Base-by-base conservation (phyloP, 2,329 filamentous ascomycete species). In the Leptodontidium sp. region DNA sequence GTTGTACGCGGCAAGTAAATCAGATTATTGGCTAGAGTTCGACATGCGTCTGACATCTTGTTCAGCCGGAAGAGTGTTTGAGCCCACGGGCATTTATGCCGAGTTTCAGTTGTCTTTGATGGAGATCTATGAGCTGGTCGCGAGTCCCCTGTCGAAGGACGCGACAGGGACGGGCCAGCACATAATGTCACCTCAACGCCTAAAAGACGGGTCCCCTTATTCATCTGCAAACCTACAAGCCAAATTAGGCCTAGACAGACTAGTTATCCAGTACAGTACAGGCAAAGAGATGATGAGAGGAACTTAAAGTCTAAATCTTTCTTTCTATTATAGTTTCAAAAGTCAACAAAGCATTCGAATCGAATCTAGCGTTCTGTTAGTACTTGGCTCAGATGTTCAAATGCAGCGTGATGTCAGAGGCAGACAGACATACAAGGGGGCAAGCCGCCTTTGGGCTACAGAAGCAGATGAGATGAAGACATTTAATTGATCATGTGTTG, bases 41-140 rank as follows among this genome's bases (percentile, higher is more conserved):
- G 68, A 67, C 52, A 65, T 50, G 24, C 65, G 68, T 64, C 49
- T 68, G 63, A 67, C 68, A 72, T 72, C 53, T 68, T 73, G 64
- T 61, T 49, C 38, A 55, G 43, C 62, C 61, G 45, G 52, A 64
- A 26, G 61, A 63, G 55, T 57, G 62, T 55, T 68, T 50, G 47
- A 55, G 63, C 67, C 53, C 53, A 40, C 38, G 38, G 38, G 38
- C 38, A 65, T 63, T 67, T 58, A 65, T 57, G 50, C 47, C 47
- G 47, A 21, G 47, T 21, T 50, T 50, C 38, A 21, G 38, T 59
- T 59, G 57, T 45, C 57, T 59, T 59, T 45, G 12, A 43, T 45
- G 35, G 57, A 55, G 57, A 45, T 59, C 15, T 17, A 50, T 47
- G 45, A 21, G 15, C 45, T 47, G 47, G 47, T 50, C 47, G 47